phyloP scores from a whole-genome alignment of 495 filamentous ascomycete genomes.

The Penicillium roqueforti region DNA sequence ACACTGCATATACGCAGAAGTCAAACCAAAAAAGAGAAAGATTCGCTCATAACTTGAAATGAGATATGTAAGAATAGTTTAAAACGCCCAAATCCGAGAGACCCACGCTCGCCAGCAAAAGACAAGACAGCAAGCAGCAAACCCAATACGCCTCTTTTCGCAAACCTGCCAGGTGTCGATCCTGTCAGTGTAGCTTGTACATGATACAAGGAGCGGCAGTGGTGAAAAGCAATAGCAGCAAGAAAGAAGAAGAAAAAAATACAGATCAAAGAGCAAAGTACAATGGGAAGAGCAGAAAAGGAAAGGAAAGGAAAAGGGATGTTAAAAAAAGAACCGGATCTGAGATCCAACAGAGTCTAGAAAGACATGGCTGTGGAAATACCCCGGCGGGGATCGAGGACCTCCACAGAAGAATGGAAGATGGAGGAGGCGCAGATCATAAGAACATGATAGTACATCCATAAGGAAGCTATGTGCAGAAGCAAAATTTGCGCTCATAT shows the following conservation, averaged over 20 bases:
- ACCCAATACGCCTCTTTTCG: slow-evolving; percentile 29
- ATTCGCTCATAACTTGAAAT: slow-evolving; percentile 4
- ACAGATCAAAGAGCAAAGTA: not conserved
- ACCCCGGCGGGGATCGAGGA: not conserved
- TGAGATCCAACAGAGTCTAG: slow-evolving; percentile 16
- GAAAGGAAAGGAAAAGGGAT: too few relatives aligned
- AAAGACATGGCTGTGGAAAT: slow-evolving; percentile 18
- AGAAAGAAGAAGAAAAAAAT: slow-evolving; percentile 16
- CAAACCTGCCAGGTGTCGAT: slow-evolving; percentile 14
- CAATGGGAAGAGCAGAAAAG: slow-evolving; percentile 11
- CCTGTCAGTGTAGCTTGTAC: slow-evolving; percentile 17
- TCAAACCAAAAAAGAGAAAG: not conserved
- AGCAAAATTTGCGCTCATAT: slow-evolving; percentile 23
- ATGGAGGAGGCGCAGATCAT: slow-evolving; percentile 14
- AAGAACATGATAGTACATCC: slow-evolving; percentile 39
- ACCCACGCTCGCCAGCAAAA: slow-evolving; percentile 19
- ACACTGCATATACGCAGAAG: not conserved
- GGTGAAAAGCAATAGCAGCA: slow-evolving; percentile 5
- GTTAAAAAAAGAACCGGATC: slow-evolving; percentile 3
- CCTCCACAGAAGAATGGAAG: slow-evolving; percentile 14
- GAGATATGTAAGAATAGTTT: not conserved
- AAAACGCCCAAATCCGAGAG: slow-evolving; percentile 15
- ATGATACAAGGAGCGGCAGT: slow-evolving; percentile 20
- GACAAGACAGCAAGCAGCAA: too few relatives aligned
- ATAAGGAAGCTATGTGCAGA: slow-evolving; percentile 36